These are phyloP conservation scores for Cyberlindnera mycetangii DNA, from an alignment of 805 yeast genomes.

Conservation along the genomic window DNA sequence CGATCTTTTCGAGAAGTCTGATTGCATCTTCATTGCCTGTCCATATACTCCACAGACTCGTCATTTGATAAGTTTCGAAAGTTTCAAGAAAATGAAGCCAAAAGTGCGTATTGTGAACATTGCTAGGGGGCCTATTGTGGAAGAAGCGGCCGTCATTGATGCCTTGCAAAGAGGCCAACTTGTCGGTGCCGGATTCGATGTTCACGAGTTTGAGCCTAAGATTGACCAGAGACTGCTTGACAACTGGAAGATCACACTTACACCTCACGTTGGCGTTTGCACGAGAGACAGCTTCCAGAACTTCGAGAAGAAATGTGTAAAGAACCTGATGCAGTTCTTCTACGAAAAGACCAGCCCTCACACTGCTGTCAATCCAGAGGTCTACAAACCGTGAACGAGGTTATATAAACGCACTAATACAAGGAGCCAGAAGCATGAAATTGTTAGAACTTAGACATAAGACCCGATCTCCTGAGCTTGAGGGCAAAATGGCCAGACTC, in stretches of 20 bases:
- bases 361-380: constrained; percentile 28
- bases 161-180: constrained; percentile 39
- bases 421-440: too few relatives aligned
- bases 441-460: too few relatives aligned
- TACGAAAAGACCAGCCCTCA: constrained; percentile 32
- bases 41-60: constrained; percentile 38
- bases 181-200: constrained; percentile 43
- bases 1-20: constrained; percentile 28
- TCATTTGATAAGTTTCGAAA: constrained; percentile 35
- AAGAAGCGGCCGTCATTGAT: constrained; percentile 38
- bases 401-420: too few relatives aligned
- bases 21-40: constrained; percentile 36
- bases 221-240: constrained; percentile 32
- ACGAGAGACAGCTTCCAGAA: constrained; percentile 35
- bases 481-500: too few relatives aligned
- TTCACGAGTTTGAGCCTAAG: constrained; percentile 41
- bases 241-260: constrained; percentile 35
- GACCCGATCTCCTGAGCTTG: too few relatives aligned
- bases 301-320: constrained; percentile 37
- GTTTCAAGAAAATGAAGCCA: constrained; percentile 29
- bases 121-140: constrained; percentile 41
- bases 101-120: constrained; percentile 33
- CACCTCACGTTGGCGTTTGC: constrained; percentile 39
- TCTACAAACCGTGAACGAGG: too few relatives aligned
- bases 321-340: constrained; percentile 35